Percentiles rank a stretch among this genome's conserved stretches.
Evolutionary conservation across 257 asterid genomes (phyloP).

Genomic region (Solanum pinnatisectum): DNA sequence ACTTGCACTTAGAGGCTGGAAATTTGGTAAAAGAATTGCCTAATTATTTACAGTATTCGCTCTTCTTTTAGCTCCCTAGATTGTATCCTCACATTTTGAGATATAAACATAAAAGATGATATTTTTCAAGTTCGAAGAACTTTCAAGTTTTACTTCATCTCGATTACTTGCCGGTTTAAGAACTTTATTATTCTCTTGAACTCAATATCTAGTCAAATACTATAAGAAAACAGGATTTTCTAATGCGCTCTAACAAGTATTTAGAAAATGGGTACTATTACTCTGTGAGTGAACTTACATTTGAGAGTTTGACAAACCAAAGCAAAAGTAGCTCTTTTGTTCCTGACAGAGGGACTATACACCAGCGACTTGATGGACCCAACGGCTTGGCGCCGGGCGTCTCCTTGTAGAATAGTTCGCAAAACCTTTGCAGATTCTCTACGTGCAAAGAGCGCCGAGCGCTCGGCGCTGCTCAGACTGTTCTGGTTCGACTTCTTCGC

Average conservation of each 20-base stretch:
- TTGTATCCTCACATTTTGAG: not conserved
- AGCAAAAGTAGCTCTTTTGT: constrained; percentile 79
- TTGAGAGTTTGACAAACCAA: constrained; percentile 89
- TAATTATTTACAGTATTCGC: not conserved
- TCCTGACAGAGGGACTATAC: constrained; percentile 70
- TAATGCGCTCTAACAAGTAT: not conserved
- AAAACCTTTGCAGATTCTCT: constrained; percentile 93
- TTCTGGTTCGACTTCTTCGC: constrained; percentile 27
- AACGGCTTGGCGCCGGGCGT: constrained; percentile 75
- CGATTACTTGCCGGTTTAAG: not conserved
- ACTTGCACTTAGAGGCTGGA: not conserved
- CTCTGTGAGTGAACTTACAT: constrained; percentile 29
- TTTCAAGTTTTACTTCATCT: not conserved
- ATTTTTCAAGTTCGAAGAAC: not conserved
- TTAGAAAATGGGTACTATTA: not conserved
- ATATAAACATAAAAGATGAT: not conserved
- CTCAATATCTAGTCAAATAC: not conserved
- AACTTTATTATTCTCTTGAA: not conserved
- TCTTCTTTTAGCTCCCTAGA: not conserved
- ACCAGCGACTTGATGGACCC: constrained; percentile 85
- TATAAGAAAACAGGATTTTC: not conserved
- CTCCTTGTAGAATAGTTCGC: constrained; percentile 77
- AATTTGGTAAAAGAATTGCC: not conserved
- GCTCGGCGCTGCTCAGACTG: constrained; percentile 44
- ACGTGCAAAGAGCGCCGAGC: constrained; percentile 85